Percentiles rank a stretch among this genome's conserved stretches.
These are phyloP conservation scores for Thermomucor indicae-seudaticae DNA, from an alignment of 371 early-diverging fungal genomes.

Conservation along the genomic window DNA sequence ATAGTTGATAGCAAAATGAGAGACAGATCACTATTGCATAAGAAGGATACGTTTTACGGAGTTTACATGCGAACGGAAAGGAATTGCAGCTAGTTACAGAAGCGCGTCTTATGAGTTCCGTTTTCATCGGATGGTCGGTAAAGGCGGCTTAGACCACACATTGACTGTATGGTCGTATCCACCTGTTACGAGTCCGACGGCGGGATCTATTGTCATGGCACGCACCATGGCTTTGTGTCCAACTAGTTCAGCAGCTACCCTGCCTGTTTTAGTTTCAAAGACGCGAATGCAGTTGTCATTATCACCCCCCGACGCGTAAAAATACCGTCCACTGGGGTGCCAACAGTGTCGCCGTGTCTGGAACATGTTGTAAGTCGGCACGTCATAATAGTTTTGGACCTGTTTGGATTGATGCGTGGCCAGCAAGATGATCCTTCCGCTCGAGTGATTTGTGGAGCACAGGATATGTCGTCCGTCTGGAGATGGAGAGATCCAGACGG, in stretches of 20 bases:
- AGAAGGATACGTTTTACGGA: no score
- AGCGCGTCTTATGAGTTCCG: background rate
- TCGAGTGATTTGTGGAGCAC: constrained; percentile 66
- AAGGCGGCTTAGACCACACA: constrained; percentile 22
- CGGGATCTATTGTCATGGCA: constrained; percentile 19
- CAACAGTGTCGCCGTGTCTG: constrained; percentile 57
- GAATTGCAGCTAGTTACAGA: background rate
- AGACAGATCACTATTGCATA: no score
- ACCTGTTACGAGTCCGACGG: constrained; percentile 28
- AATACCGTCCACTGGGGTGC: constrained; percentile 60
- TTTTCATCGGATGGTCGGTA: constrained; percentile 7
- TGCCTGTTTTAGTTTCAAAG: constrained; percentile 58
- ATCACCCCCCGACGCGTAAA: constrained; percentile 65
- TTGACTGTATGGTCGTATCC: constrained; percentile 35
- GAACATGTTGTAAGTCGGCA: constrained; percentile 54
- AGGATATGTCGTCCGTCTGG: constrained; percentile 55
- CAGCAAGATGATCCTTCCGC: constrained; percentile 71
- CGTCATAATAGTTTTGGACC: constrained; percentile 63
- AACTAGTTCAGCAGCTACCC: constrained; percentile 36
- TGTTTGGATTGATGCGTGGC: constrained; percentile 41
- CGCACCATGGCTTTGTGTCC: constrained; percentile 27
- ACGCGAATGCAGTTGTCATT: constrained; percentile 57
- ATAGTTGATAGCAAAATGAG: no score
- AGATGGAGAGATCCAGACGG: constrained; percentile 61
- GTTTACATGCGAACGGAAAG: background rate